Conservation (phyloP, 305 asterid species). For the Rubia tinctorum region DNA sequence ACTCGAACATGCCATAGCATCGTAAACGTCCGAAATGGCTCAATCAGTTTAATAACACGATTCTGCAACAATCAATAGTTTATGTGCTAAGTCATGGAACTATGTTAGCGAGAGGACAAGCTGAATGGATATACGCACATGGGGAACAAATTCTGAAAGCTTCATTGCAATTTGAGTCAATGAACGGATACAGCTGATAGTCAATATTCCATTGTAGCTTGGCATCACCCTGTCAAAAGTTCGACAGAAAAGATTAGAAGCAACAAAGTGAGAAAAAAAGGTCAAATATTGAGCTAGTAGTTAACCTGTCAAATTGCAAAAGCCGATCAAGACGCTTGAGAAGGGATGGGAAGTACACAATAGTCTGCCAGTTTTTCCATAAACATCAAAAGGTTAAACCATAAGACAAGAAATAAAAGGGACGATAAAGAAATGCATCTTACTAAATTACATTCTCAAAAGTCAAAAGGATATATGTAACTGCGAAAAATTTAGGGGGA, state of each 20-base stretch:
- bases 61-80: conserved; percentile 50
- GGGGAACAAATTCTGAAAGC: conserved; percentile 82
- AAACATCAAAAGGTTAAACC: conserved; percentile 29
- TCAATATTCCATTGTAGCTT: conserved; percentile 91
- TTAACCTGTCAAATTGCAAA: conserved; percentile 92
- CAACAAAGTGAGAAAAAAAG: conserved; percentile 3
- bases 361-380: conserved; percentile 59
- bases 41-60: conserved; percentile 58
- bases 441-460: too few species aligned
- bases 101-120: conserved; percentile 12
- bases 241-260: conserved; percentile 21
- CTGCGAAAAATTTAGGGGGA: neutral
- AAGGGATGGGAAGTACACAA: conserved; percentile 68
- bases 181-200: conserved; percentile 78
- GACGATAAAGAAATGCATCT: neutral
- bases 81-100: conserved; percentile 34
- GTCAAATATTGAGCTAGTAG: conserved; percentile 20
- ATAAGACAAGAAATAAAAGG: neutral
- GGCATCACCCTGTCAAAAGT: conserved; percentile 81
- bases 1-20: conserved; percentile 68
- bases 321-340: conserved; percentile 97
- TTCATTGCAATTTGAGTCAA: conserved; percentile 85
- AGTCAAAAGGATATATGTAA: too few species aligned
- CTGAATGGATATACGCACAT: conserved; percentile 47
- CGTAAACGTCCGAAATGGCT: conserved; percentile 58